Evolutionary conservation across 306 rosid species (phyloP), one percentile per base, ranked within the genome.

Genomic region (Pyrus bretschneideri): DNA sequence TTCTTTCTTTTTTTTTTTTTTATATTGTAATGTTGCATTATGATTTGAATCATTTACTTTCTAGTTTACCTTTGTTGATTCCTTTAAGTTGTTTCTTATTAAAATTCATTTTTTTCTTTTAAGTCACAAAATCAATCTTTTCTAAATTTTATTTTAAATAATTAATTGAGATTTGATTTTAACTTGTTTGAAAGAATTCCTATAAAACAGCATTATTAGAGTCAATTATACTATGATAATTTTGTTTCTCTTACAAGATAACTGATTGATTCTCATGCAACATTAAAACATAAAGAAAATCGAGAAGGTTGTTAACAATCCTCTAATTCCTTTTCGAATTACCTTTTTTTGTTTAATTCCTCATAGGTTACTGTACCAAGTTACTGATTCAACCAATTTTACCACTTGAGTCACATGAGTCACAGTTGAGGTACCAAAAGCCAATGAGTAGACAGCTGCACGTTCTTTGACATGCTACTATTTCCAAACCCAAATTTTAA

Each of bases 351-450:
- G 74, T 58, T 74, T 51, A 38, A 58, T 49, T 60, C 75, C 64
- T 44, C 40, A 54, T 5, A 49, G 9, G 21, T 18, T 49, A 49
- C 8, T 49, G 57, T 74, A 60, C 63, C 55, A 49, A 73, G 5
- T 17, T 11, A 14, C 38, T 6, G 8, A 52, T 40, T 59, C 76
- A 40, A 60, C 44, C 30, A 23, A 23, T 60, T 35, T 29, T 45
- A 29, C 70, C 62, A 62, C 61, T 31, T 46, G 46, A 62, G 17
- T 62, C 78, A 44, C 59, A 61, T 25, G 77, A 45, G 44, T 42
- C 59, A 74, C 61, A 45, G 70, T 74, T 46, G 57, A 62, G 70
- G 70, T 74, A 74, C 46, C 62, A 45, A 74, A 74, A 63, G 29
- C 46, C 46, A 63, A 19, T 13, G 70, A 63, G 17, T 29, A 13